phyloP scores from a whole-genome alignment of 306 rosid species.

The Pterocarpus santalinus region DNA sequence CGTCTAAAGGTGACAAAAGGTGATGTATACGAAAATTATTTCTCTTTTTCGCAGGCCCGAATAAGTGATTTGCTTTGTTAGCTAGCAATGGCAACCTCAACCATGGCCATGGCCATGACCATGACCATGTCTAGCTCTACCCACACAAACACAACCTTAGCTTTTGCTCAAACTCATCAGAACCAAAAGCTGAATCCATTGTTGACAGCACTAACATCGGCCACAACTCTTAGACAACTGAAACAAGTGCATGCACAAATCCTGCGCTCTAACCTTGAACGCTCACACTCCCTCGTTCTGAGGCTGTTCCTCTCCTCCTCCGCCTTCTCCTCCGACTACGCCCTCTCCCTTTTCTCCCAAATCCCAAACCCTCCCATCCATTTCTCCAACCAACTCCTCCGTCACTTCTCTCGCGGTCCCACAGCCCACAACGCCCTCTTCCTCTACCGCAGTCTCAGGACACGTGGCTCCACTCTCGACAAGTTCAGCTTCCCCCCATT shows the following conservation, averaged over 20 bases:
- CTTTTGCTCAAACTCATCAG: constrained; percentile 29
- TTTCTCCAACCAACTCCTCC: constrained; percentile 71
- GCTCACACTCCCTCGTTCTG: constrained; percentile 55
- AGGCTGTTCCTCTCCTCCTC: constrained; percentile 59
- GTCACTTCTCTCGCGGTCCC: constrained; percentile 65
- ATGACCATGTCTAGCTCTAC: constrained; percentile 37
- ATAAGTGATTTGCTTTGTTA: background rate
- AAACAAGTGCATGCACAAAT: constrained; percentile 80
- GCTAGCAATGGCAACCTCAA: background rate
- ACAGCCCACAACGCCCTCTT: constrained; percentile 62
- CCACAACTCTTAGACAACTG: constrained; percentile 59
- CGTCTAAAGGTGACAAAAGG: too few species aligned
- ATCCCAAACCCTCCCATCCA: constrained; percentile 60
- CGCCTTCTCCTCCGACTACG: constrained; percentile 65
- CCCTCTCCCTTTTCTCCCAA: constrained; percentile 71
- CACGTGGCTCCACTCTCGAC: constrained; percentile 56
- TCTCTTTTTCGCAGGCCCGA: too few species aligned
- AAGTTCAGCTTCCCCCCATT: constrained; percentile 80
- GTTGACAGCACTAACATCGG: constrained; percentile 56
- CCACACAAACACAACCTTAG: constrained; percentile 33
- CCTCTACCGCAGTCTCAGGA: constrained; percentile 66
- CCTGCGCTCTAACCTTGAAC: constrained; percentile 56
- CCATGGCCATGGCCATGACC: background rate
- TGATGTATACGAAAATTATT: too few species aligned
- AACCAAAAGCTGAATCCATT: constrained; percentile 37